A percentile compares a stretch with the other conserved stretches of the same genome.
Conservation (phyloP, 2,329 filamentous ascomycete species). For the Fusarium pininemorale region DNA sequence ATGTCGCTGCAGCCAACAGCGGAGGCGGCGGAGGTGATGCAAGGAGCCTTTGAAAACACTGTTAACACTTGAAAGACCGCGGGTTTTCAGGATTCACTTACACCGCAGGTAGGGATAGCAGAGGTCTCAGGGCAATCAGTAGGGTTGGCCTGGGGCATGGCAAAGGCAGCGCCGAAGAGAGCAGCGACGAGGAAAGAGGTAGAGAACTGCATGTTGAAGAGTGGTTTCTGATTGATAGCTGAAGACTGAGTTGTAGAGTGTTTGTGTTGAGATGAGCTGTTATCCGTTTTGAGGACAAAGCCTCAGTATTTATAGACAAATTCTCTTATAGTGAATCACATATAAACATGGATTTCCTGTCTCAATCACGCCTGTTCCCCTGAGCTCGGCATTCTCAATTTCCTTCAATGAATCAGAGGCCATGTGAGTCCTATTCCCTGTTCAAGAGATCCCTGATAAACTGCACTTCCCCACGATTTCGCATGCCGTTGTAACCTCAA, state of each 20-base stretch:
- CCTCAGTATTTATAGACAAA: not conserved
- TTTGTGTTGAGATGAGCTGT: not conserved
- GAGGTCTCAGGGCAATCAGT: constrained; percentile 31
- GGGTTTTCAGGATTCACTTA: not conserved
- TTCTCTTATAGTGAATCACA: not conserved
- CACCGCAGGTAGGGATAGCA: constrained; percentile 33
- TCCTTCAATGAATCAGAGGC: not conserved
- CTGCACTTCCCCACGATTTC: not conserved
- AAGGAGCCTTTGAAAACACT: constrained; percentile 1
- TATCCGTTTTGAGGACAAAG: not conserved
- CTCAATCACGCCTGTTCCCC: not conserved
- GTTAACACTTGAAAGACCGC: not conserved
- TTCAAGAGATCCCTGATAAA: not conserved
- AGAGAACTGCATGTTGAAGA: constrained; percentile 22
- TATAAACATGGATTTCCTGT: not conserved
- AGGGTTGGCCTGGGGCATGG: constrained; percentile 22
- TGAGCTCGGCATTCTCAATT: not conserved
- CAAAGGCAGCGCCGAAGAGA: constrained; percentile 16
- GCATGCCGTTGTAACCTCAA: not conserved
- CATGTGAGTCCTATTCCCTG: not conserved
- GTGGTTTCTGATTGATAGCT: not conserved
- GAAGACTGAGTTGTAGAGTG: not conserved
- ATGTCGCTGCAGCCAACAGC: constrained; percentile 30
- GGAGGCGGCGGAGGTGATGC: constrained; percentile 27
- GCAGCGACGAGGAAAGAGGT: constrained; percentile 13